These are phyloP conservation scores for Fusarium continuum DNA, from an alignment of 2,329 filamentous ascomycete species.

Conservation along the genomic window DNA sequence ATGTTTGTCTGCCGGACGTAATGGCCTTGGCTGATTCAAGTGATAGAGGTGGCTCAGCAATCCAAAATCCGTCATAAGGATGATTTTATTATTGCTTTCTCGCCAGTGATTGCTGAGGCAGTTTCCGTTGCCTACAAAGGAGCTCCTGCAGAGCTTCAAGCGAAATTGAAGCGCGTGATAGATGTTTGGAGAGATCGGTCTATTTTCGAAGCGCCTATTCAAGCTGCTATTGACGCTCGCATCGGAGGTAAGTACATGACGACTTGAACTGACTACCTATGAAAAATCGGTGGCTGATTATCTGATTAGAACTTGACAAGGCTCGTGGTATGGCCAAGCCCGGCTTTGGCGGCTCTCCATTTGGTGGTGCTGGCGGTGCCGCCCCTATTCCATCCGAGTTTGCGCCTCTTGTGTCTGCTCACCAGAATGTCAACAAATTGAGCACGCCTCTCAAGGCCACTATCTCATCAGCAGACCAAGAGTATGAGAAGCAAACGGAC, in stretches of 20 bases:
- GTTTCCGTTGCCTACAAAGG: constrained; percentile 90
- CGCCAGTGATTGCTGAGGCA: constrained; percentile 92
- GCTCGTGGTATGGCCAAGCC: constrained; percentile 62
- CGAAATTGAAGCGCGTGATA: constrained; percentile 86
- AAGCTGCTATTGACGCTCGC: constrained; percentile 80
- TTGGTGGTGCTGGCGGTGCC: constrained; percentile 67
- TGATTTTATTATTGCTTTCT: constrained; percentile 91
- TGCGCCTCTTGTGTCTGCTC: constrained; percentile 75
- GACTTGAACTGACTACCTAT: background rate
- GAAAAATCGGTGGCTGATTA: constrained; percentile 22
- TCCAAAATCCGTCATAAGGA: constrained; percentile 92
- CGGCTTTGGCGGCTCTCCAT: constrained; percentile 64
- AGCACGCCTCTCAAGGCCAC: constrained; percentile 73
- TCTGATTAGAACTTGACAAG: constrained; percentile 68
- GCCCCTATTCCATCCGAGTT: constrained; percentile 78
- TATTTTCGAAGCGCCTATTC: constrained; percentile 84
- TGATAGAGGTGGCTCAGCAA: constrained; percentile 90
- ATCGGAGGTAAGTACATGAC: constrained; percentile 69
- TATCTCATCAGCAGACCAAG: constrained; percentile 75
- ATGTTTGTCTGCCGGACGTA: constrained; percentile 44
- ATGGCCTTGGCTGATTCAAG: background rate
- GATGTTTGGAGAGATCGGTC: constrained; percentile 91
- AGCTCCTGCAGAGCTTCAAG: constrained; percentile 83
- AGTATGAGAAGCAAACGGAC: constrained; percentile 86
- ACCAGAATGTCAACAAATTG: constrained; percentile 78